Percentiles rank a stretch among this genome's conserved stretches.
phyloP scores from a whole-genome alignment of 495 filamentous ascomycete species.

The Penicillium angulare region DNA sequence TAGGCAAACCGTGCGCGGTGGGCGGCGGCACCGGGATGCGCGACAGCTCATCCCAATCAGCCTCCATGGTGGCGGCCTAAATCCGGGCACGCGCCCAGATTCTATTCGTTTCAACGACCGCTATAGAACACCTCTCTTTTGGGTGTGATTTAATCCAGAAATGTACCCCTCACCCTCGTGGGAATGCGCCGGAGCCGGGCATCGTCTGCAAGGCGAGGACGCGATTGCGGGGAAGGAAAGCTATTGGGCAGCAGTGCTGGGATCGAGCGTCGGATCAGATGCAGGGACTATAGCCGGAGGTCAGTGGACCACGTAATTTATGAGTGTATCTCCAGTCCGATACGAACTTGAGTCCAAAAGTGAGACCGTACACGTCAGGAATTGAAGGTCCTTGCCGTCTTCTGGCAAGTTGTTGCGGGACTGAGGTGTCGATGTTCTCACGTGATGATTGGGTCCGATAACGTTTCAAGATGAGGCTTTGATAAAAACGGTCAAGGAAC shows the following conservation, averaged over 20 bases:
- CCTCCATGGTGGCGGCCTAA: constrained; percentile 39
- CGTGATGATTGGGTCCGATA: constrained; percentile 3
- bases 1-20: constrained; percentile 57
- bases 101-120: background rate
- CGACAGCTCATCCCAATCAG: constrained; percentile 61
- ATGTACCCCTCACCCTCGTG: constrained; percentile 29
- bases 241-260: background rate
- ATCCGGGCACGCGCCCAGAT: constrained; percentile 11
- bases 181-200: constrained; percentile 32
- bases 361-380: background rate
- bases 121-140: background rate
- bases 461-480: too few relatives aligned
- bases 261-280: background rate
- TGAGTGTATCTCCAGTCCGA: too few relatives aligned
- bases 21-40: constrained; percentile 69
- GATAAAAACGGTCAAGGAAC: too few relatives aligned
- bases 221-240: constrained; percentile 44
- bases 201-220: constrained; percentile 34
- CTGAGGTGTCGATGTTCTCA: constrained; percentile 12
- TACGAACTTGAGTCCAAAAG: background rate
- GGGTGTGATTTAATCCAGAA: constrained; percentile 6
- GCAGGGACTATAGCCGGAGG: background rate
- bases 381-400: constrained; percentile 4
- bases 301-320: too few relatives aligned
- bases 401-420: background rate